Conservation (phyloP, 1,139 yeast genomes). For the Magnusiomyces tetraspermus region DNA sequence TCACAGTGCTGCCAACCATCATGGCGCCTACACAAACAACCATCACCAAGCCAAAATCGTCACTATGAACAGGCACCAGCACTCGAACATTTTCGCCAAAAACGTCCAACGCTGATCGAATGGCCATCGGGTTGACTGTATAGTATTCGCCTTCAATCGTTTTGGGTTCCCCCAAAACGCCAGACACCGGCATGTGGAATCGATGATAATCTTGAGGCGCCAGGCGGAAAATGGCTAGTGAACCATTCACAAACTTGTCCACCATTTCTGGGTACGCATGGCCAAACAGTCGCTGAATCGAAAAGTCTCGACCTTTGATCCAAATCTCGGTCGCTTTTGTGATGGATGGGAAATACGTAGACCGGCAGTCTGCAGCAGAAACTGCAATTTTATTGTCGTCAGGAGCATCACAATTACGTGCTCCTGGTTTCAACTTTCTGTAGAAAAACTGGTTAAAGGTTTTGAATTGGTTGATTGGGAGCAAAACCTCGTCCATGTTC, state of each 20-base stretch:
- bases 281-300: constrained; percentile 54
- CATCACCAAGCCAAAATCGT: constrained; percentile 64
- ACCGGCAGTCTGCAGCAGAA: constrained; percentile 86
- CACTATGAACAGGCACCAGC: constrained; percentile 64
- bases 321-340: constrained; percentile 63
- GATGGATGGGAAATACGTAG: constrained; percentile 58
- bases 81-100: constrained; percentile 86
- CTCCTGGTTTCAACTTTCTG: constrained; percentile 60
- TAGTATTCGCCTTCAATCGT: constrained; percentile 82
- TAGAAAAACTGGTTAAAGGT: constrained; percentile 88
- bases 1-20: constrained; percentile 92
- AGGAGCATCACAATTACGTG: constrained; percentile 59
- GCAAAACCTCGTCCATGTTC: constrained; percentile 59
- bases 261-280: constrained; percentile 46
- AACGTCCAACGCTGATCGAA: constrained; percentile 77
- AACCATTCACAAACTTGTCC: constrained; percentile 43
- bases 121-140: constrained; percentile 96
- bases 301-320: constrained; percentile 82
- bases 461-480: constrained; percentile 42
- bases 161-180: constrained; percentile 54
- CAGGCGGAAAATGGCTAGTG: constrained; percentile 70
- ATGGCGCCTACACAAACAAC: constrained; percentile 90
- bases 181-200: constrained; percentile 82
- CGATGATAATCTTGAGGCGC: constrained; percentile 98
- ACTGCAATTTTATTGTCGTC: constrained; percentile 43